These are phyloP conservation scores for Arthrobotrys sinensis DNA, from an alignment of 2,329 filamentous ascomycete genomes.

Conservation along the genomic window DNA sequence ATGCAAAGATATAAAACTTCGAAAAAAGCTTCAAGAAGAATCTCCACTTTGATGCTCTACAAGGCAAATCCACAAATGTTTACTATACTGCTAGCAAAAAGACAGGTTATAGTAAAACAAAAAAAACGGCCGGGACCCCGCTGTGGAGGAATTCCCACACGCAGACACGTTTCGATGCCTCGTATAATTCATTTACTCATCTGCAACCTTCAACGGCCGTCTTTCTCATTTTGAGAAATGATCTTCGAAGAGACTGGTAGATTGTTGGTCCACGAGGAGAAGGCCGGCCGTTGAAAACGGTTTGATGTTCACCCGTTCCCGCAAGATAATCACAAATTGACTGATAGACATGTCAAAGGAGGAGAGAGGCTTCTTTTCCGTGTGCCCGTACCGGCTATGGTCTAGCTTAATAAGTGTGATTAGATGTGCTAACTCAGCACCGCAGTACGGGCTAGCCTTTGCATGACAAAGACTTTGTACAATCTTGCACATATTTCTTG, in stretches of 20 bases:
- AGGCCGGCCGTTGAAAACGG: slow-evolving; percentile 4
- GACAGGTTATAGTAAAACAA: background rate
- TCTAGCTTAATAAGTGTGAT: slow-evolving; percentile 33
- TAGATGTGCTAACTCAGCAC: slow-evolving; percentile 51
- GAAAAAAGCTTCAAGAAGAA: background rate
- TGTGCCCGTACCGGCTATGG: slow-evolving; percentile 22
- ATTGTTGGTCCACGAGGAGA: slow-evolving; percentile 9
- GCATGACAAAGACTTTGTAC: slow-evolving; percentile 45
- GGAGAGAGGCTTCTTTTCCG: background rate
- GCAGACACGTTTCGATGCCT: background rate
- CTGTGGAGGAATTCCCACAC: slow-evolving; percentile 37
- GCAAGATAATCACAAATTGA: background rate
- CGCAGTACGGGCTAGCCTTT: background rate
- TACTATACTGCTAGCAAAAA: background rate
- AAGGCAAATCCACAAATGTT: background rate
- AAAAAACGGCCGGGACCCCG: slow-evolving; percentile 13
- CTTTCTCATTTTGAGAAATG: slow-evolving; percentile 20
- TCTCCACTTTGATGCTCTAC: slow-evolving; percentile 2
- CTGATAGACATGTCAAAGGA: slow-evolving; percentile 11
- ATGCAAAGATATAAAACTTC: slow-evolving; percentile 23
- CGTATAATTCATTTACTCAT: slow-evolving; percentile 29
- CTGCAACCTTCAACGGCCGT: slow-evolving; percentile 12
- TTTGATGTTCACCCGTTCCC: background rate
- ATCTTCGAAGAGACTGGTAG: slow-evolving; percentile 5
- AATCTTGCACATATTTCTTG: background rate